A percentile compares a stretch with the other conserved stretches of the same genome.
Conservation (phyloP, 805 yeast species). For the Komagataella phaffii region DNA sequence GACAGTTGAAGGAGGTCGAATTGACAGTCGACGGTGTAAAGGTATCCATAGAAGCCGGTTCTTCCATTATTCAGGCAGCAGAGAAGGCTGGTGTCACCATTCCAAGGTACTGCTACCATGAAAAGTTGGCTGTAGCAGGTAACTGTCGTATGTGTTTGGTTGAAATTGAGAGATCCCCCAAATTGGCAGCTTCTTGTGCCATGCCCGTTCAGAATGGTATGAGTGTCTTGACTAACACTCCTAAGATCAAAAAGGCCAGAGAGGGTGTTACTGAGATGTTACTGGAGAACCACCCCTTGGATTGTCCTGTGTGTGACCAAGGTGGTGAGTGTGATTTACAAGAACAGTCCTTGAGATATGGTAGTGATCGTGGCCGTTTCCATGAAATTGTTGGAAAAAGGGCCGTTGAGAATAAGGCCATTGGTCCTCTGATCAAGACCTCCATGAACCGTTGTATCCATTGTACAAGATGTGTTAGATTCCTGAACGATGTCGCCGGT, state of each 20-base stretch:
- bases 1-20: not conserved
- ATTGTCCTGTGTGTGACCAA: conserved; percentile 88
- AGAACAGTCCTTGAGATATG: conserved; percentile 75
- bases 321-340: conserved; percentile 93
- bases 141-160: conserved; percentile 91
- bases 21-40: conserved; percentile 54
- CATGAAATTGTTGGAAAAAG: conserved; percentile 73
- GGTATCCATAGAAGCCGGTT: conserved; percentile 73
- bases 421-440: conserved; percentile 82
- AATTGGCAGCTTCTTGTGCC: conserved; percentile 83
- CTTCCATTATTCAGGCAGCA: conserved; percentile 83
- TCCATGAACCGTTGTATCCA: conserved; percentile 90
- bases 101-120: conserved; percentile 88
- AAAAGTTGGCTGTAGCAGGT: conserved; percentile 81
- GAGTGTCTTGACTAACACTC: conserved; percentile 73
- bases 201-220: conserved; percentile 86
- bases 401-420: conserved; percentile 82
- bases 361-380: conserved; percentile 79
- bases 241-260: conserved; percentile 68
- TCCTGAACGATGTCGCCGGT: conserved; percentile 84
- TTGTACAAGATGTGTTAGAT: conserved; percentile 84
- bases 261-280: conserved; percentile 88
- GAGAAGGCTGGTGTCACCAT: conserved; percentile 82
- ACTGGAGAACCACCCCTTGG: conserved; percentile 80
- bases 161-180: conserved; percentile 81